Conservation (phyloP, 1,284 basidiomycete species). For the Malassezia dermatis region DNA sequence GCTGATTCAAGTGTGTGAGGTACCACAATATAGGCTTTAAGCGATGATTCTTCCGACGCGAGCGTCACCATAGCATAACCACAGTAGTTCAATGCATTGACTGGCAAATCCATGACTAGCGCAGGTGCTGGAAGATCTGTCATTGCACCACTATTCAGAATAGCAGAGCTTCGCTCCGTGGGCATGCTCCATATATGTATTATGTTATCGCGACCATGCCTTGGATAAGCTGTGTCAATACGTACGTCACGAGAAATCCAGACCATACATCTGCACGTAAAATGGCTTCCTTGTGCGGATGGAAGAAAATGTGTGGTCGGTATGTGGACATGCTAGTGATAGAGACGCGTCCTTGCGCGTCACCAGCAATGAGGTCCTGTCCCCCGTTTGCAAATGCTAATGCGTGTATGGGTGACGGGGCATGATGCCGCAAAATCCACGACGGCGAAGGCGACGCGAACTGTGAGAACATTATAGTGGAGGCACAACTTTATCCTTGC, state of each 20-base stretch:
- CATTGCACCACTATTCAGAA: neutral
- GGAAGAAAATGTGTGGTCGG: constrained; percentile 10
- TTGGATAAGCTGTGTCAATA: neutral
- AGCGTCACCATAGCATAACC: constrained; percentile 8
- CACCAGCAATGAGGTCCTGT: constrained; percentile 4
- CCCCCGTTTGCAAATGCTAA: constrained; percentile 6
- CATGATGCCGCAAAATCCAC: constrained; percentile 17
- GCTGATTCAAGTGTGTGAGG: constrained; percentile 14
- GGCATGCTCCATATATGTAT: constrained; percentile 10
- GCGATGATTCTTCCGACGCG: neutral
- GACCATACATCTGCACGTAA: constrained; percentile 14
- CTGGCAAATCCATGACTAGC: neutral
- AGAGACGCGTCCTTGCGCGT: constrained; percentile 13
- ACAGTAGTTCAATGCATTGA: constrained; percentile 17
- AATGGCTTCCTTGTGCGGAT: constrained; percentile 7
- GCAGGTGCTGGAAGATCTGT: constrained; percentile 1
- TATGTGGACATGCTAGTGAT: constrained; percentile 7
- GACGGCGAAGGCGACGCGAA: neutral
- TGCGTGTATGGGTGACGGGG: constrained; percentile 7
- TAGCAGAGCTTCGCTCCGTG: neutral
- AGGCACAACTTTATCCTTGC: neutral
- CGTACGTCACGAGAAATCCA: constrained; percentile 14
- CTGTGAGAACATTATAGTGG: neutral
- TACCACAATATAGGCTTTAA: constrained; percentile 7
- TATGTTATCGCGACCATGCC: constrained; percentile 13